These are phyloP conservation scores for Fraxinus cuspidata DNA, from an alignment of 257 asterid species.

Conservation along the genomic window DNA sequence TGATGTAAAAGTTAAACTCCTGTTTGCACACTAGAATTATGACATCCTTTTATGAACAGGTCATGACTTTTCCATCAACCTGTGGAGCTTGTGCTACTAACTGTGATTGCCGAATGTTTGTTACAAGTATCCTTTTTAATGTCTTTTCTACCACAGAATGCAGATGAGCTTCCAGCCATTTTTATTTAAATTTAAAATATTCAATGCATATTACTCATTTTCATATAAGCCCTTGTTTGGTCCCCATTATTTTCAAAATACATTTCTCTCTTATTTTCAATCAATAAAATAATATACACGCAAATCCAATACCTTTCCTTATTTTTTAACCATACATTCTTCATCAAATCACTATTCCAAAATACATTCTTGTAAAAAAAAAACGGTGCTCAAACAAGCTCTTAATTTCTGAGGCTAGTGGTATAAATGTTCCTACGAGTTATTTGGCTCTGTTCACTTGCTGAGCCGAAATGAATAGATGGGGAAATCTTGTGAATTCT, in stretches of 20 bases:
- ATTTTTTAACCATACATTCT: no score
- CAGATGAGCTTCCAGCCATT: neutral
- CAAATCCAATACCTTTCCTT: no score
- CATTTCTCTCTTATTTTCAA: no score
- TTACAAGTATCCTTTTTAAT: constrained; percentile 77
- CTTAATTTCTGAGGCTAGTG: neutral
- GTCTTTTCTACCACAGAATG: neutral
- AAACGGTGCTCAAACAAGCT: no score
- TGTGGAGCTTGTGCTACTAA: constrained; percentile 79
- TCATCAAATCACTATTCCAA: no score
- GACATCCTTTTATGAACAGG: constrained; percentile 48
- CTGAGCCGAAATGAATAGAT: neutral
- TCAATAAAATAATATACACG: no score
- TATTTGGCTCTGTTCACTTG: neutral
- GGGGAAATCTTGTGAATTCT: constrained; percentile 1
- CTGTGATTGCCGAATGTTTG: constrained; percentile 87
- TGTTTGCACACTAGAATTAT: neutral
- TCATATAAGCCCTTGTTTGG: neutral
- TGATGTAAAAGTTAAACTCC: neutral
- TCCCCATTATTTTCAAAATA: no score
- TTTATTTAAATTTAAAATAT: neutral
- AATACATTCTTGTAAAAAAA: no score
- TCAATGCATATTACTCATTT: neutral
- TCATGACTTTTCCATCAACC: constrained; percentile 87
- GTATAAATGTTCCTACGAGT: neutral